Conservation (phyloP, 23 red algal genomes). For the Gracilaria domingensis region DNA sequence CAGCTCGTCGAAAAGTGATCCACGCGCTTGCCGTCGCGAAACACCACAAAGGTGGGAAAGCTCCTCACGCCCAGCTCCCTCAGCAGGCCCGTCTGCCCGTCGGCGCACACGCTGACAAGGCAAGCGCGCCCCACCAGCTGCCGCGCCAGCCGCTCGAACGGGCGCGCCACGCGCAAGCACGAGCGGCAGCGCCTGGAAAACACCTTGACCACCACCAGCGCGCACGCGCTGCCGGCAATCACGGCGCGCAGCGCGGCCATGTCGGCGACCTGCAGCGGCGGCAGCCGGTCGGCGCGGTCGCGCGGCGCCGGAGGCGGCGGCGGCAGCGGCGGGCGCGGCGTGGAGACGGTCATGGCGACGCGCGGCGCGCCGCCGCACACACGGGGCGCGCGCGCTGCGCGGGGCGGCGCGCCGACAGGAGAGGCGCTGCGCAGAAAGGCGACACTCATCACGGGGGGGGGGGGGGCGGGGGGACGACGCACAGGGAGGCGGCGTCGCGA, state of each 20-base stretch:
- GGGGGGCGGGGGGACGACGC: too few relatives aligned
- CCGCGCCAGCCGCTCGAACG: not conserved
- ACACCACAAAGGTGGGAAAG: constrained; percentile 52
- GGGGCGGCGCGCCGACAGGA: not conserved
- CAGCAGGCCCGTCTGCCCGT: constrained; percentile 1
- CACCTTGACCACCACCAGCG: constrained; percentile 42
- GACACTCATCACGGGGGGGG: too few relatives aligned
- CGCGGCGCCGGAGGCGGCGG: not conserved
- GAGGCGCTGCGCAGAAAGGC: too few relatives aligned
- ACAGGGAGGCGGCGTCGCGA: too few relatives aligned
- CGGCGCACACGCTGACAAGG: not conserved
- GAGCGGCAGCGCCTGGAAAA: constrained; percentile 17
- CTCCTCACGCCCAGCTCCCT: constrained; percentile 33
- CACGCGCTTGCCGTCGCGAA: constrained; percentile 13
- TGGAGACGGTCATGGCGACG: not conserved
- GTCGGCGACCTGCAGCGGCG: not conserved
- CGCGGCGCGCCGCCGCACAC: too few relatives aligned
- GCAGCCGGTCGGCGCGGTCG: not conserved
- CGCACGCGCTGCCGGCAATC: not conserved
- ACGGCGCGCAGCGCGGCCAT: not conserved
- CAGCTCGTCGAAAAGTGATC: constrained; percentile 56
- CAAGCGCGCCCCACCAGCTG: not conserved
- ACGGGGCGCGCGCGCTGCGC: not conserved
- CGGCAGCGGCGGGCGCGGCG: not conserved
- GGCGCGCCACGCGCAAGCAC: constrained; percentile 32